Base-by-base conservation (phyloP, 1,284 basidiomycete species). In the Cystobasidiaceae sp. region DNA sequence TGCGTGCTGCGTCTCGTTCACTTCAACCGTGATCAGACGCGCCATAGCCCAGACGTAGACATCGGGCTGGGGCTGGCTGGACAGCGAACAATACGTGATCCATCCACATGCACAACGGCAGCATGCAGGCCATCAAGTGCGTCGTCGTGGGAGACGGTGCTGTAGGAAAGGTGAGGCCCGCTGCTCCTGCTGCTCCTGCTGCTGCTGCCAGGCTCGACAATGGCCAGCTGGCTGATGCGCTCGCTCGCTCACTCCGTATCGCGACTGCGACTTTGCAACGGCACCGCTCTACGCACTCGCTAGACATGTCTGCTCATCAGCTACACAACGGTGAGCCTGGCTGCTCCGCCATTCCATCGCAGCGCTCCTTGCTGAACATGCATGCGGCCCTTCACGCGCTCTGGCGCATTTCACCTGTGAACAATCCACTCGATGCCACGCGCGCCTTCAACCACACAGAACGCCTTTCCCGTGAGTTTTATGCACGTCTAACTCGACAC, bases 131-230 rank as follows among this genome's bases (percentile, higher is more conserved):
- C 64, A 96, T 96, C 79, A 96, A 96, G 81, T 94, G 91, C 80
- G 92, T 96, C 48, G 71, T 97, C 71, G 94, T 98, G 71, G 94
- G 94, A 77, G 94, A 98, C 83, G 96, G 94, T 88, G 94, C 96
- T 74, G 94, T 98, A 75, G 94, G 94, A 82, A 98, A 98, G 90
- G 91, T 90, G 39, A n/a, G 60, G 23, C 15, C n/a, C n/a, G n/a
- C n/a, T n/a, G n/a, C n/a, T n/a, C n/a, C n/a, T n/a, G n/a, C n/a
- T n/a, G n/a, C n/a, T n/a, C n/a, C n/a, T n/a, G n/a, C n/a, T n/a
- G n/a, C n/a, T n/a, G n/a, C n/a, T n/a, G n/a, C n/a, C n/a, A n/a
- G n/a, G n/a, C n/a, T n/a, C n/a, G n/a, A n/a, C n/a, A n/a, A n/a
- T n/a, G n/a, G n/a, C n/a, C n/a, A n/a, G n/a, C n/a, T n/a, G n/a